Evolutionary conservation across 768 basidiomycete species (phyloP).

Genomic region (Trametes gibbosa): DNA sequence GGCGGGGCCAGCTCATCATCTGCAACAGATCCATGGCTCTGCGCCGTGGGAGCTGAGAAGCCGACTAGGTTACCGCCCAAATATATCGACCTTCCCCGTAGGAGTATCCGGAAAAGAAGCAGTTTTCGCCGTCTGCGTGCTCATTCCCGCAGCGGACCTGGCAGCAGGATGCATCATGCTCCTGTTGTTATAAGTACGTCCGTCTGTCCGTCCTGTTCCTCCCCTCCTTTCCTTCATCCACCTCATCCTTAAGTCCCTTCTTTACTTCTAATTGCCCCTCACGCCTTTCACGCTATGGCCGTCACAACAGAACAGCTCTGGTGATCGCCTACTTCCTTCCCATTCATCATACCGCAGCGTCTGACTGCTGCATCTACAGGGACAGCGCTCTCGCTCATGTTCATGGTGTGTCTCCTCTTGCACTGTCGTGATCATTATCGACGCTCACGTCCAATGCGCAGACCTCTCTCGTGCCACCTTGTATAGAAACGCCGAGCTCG

Average conservation of each 20-base stretch:
- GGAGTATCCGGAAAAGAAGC: conserved; percentile 22
- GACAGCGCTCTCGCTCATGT: conserved; percentile 64
- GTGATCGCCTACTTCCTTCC: conserved; percentile 38
- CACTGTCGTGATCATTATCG: conserved; percentile 49
- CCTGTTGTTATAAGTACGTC: conserved; percentile 31
- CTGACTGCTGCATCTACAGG: conserved; percentile 32
- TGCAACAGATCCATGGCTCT: conserved; percentile 21
- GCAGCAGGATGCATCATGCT: conserved; percentile 29
- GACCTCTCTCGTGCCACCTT: conserved; percentile 64
- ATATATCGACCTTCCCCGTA: conserved; percentile 16
- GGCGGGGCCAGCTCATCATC: conserved; percentile 13
- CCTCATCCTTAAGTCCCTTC: conserved; percentile 8
- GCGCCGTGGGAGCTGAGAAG: conserved; percentile 21
- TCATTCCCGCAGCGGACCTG: conserved; percentile 24
- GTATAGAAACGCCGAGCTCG: conserved; percentile 61
- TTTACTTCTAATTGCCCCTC: conserved; percentile 3
- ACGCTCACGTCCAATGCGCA: conserved; percentile 25
- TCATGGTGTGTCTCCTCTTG: conserved; percentile 42
- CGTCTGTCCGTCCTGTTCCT: conserved; percentile 21
- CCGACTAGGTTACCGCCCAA: conserved; percentile 18
- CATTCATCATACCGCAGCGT: not conserved
- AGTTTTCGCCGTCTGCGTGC: conserved; percentile 27
- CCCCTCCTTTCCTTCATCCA: conserved; percentile 21
- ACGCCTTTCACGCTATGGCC: not conserved
- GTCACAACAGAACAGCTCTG: conserved; percentile 58